Percentiles rank a stretch among this genome's conserved stretches.
Conservation (phyloP, 1,139 yeast genomes). For the Meyerozyma athensensis region DNA sequence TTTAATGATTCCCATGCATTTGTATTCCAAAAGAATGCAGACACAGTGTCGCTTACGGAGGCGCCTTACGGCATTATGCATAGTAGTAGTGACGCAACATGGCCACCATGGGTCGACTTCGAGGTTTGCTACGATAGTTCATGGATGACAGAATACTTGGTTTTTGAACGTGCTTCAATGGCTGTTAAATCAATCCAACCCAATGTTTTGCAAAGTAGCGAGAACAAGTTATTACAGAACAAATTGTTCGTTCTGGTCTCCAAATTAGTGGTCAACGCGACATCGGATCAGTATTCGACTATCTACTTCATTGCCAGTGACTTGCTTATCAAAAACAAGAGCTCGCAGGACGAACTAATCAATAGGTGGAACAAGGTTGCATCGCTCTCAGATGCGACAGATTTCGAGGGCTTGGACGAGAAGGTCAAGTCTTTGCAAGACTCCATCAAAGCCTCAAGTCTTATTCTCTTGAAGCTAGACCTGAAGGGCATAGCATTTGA, state of each 20-base stretch:
- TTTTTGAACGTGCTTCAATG: slow-evolving; percentile 60
- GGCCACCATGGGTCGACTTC: slow-evolving; percentile 84
- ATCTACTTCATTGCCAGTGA: slow-evolving; percentile 62
- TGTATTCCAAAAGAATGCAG: slow-evolving; percentile 47
- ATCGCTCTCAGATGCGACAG: slow-evolving; percentile 64
- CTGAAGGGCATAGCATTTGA: slow-evolving; percentile 22
- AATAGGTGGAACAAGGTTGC: slow-evolving; percentile 63
- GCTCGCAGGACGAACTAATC: slow-evolving; percentile 50
- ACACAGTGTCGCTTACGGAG: slow-evolving; percentile 19
- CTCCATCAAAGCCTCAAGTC: slow-evolving; percentile 41
- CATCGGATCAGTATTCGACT: slow-evolving; percentile 68
- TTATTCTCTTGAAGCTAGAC: slow-evolving; percentile 44
- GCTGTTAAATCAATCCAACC: slow-evolving; percentile 63
- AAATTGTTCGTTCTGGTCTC: slow-evolving; percentile 57
- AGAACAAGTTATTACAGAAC: slow-evolving; percentile 19
- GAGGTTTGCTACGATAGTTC: slow-evolving; percentile 74
- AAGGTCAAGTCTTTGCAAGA: slow-evolving; percentile 54
- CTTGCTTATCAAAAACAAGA: slow-evolving; percentile 62
- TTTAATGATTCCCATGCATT: slow-evolving; percentile 69
- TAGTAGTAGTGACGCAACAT: slow-evolving; percentile 23
- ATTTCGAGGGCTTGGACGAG: slow-evolving; percentile 50
- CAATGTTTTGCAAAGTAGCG: slow-evolving; percentile 43
- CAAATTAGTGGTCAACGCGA: slow-evolving; percentile 62
- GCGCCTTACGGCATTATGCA: slow-evolving; percentile 24
- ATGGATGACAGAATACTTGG: slow-evolving; percentile 49